Percentiles rank a stretch among this genome's conserved stretches.
These are phyloP conservation scores for Mycena rosella DNA, from an alignment of 768 basidiomycete genomes.

Conservation along the genomic window DNA sequence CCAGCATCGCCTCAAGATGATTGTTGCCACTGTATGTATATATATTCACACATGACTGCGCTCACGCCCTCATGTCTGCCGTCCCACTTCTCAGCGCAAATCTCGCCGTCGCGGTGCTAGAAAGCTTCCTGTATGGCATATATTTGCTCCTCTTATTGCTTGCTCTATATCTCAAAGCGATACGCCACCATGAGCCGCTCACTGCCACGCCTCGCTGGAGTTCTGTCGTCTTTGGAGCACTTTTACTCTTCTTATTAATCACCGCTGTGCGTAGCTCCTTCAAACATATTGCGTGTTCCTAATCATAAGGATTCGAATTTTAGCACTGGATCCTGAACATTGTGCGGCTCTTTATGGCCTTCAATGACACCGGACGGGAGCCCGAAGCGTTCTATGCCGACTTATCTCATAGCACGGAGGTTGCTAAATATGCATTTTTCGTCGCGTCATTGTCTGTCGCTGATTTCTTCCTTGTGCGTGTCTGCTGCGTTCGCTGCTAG, in stretches of 20 bases:
- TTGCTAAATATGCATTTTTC: slow-evolving; percentile 1
- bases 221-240: neutral
- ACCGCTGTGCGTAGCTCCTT: neutral
- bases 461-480: neutral
- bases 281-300: neutral
- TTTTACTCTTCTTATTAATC: neutral
- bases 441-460: neutral
- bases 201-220: neutral
- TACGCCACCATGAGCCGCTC: neutral
- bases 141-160: neutral
- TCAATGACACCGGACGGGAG: neutral
- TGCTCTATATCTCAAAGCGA: neutral
- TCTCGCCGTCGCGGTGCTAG: neutral
- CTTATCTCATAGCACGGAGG: slow-evolving; percentile 3
- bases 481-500: neutral
- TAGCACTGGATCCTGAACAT: slow-evolving; percentile 18
- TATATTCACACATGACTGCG: too few species aligned
- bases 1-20: too few species aligned
- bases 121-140: neutral
- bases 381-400: slow-evolving; percentile 5
- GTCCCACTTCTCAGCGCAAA: neutral
- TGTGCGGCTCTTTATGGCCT: slow-evolving; percentile 2
- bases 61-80: neutral
- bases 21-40: too few species aligned
- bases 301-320: neutral